These are phyloP conservation scores for Xerophyta viscosa DNA, from an alignment of 106 monocot species.

Conservation along the genomic window DNA sequence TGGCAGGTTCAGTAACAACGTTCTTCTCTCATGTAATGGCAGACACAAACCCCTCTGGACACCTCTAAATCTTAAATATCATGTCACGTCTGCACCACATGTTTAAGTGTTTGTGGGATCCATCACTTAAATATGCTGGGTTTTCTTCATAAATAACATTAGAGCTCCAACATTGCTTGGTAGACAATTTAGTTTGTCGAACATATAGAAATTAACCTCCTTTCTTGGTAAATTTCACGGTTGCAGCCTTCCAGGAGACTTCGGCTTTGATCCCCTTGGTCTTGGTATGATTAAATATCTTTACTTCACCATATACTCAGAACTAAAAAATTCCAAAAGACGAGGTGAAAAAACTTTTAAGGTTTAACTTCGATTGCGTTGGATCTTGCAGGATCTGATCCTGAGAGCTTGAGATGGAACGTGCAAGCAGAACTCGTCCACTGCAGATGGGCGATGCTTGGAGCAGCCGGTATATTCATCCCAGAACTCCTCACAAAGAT, in stretches of 20 bases:
- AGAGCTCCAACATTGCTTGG: too few relatives aligned
- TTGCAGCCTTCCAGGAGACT: constrained; percentile 89
- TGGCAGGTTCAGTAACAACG: constrained; percentile 62
- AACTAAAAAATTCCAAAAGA: background rate
- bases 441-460: constrained; percentile 99
- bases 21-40: too few relatives aligned
- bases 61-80: too few relatives aligned
- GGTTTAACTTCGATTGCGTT: background rate
- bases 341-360: background rate
- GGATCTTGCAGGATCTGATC: constrained; percentile 65
- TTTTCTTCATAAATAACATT: too few relatives aligned
- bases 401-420: constrained; percentile 93
- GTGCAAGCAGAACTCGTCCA: constrained; percentile 85
- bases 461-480: constrained; percentile 97
- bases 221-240: background rate
- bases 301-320: background rate
- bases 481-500: constrained; percentile 91
- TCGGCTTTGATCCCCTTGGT: constrained; percentile 95
- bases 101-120: too few relatives aligned
- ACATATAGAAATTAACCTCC: background rate
- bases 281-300: constrained; percentile 54
- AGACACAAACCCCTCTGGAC: too few relatives aligned
- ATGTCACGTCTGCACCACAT: background rate
- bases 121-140: too few relatives aligned
- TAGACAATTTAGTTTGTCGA: background rate